A percentile compares a stretch with the other conserved stretches of the same genome.
Conservation (phyloP, 306 rosid species). For the Prunus kanzakura region DNA sequence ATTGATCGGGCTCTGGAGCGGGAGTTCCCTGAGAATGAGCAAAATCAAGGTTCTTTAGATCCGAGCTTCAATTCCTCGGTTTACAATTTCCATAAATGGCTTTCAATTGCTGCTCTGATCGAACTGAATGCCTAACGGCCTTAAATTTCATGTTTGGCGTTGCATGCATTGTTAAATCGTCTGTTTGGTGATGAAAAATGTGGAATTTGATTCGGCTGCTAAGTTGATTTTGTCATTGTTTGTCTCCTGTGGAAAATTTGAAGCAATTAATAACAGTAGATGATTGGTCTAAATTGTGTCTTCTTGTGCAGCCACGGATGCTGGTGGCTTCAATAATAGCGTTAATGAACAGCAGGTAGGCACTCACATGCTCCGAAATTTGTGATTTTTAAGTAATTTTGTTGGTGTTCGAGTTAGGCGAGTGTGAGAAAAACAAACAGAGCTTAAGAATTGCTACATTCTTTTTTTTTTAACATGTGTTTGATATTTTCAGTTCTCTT, state of each 20-base stretch:
- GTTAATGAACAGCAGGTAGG: slow-evolving; percentile 85
- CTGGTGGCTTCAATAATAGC: slow-evolving; percentile 82
- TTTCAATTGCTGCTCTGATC: slow-evolving; percentile 6
- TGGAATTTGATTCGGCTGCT: slow-evolving; percentile 6
- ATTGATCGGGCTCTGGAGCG: slow-evolving; percentile 90
- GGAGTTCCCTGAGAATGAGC: slow-evolving; percentile 87
- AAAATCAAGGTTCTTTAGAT: slow-evolving; percentile 66
- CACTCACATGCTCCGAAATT: slow-evolving; percentile 8
- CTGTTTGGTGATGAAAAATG: neutral
- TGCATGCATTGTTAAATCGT: neutral
- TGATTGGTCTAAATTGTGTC: neutral
- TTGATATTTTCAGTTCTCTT: neutral
- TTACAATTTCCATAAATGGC: neutral
- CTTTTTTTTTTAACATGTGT: neutral
- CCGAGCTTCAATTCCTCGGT: slow-evolving; percentile 27
- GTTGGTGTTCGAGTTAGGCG: neutral
- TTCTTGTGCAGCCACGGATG: slow-evolving; percentile 62
- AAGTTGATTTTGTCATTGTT: too few species aligned
- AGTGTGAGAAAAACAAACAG: neutral
- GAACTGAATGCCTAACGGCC: neutral
- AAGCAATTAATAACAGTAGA: neutral
- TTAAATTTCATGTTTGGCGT: neutral
- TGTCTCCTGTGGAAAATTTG: neutral
- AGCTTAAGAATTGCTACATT: neutral
- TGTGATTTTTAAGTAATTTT: neutral